phyloP scores from a whole-genome alignment of 176 grass and related monocot genomes.

The Juncus inflexus region DNA sequence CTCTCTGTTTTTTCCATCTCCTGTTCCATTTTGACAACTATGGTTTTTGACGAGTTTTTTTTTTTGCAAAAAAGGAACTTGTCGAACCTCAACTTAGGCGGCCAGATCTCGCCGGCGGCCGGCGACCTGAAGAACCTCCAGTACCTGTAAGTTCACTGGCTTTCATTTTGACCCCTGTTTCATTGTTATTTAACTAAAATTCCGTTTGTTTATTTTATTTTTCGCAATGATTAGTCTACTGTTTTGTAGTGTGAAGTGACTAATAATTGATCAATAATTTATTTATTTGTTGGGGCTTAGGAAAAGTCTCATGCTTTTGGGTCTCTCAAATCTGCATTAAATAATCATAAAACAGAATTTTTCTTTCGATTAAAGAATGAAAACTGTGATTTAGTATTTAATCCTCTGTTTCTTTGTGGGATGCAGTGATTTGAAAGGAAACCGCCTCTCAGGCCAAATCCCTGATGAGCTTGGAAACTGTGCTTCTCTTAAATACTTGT shows the following conservation, averaged over 20 bases:
- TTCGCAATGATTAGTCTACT: slow-evolving; percentile 17
- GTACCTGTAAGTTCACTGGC: slow-evolving; percentile 41
- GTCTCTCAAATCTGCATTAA: too few relatives aligned
- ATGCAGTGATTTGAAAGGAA: slow-evolving; percentile 89
- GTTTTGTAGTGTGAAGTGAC: slow-evolving; percentile 21
- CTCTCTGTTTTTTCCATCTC: not conserved
- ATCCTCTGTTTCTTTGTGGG: slow-evolving; percentile 33
- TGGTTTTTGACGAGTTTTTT: not conserved
- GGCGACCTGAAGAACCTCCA: slow-evolving; percentile 72
- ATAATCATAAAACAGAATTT: too few relatives aligned
- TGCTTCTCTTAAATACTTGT: slow-evolving; percentile 80
- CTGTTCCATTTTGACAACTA: not conserved
- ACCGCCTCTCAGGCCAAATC: slow-evolving; percentile 83
- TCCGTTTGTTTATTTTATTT: slow-evolving; percentile 34
- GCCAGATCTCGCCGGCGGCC: slow-evolving; percentile 84
- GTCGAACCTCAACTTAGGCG: slow-evolving; percentile 93
- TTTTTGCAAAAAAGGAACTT: slow-evolving; percentile 59
- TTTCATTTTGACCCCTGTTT: slow-evolving; percentile 31
- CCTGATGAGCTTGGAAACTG: slow-evolving; percentile 98
- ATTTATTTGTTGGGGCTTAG: slow-evolving; percentile 3
- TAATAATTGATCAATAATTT: slow-evolving; percentile 8
- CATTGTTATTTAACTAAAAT: slow-evolving; percentile 21
- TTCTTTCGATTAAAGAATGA: slow-evolving; percentile 15
- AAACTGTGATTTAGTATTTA: slow-evolving; percentile 12
- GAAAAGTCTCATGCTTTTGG: slow-evolving; percentile 20